phyloP scores from a whole-genome alignment of 2,329 filamentous ascomycete genomes.

The Colletotrichum plurivorum region DNA sequence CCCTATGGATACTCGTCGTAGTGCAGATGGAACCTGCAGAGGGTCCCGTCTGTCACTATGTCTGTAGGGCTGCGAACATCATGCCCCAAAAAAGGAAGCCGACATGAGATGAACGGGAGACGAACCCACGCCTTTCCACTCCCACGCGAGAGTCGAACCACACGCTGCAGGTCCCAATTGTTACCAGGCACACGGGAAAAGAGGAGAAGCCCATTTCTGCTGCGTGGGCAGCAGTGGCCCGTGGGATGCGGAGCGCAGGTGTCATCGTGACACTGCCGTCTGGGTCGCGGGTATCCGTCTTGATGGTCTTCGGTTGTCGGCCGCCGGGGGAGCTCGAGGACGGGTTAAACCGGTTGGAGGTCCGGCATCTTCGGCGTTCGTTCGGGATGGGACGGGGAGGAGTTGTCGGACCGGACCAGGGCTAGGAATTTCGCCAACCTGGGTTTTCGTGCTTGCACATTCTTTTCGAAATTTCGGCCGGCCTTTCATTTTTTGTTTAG shows the following conservation, averaged over 20 bases:
- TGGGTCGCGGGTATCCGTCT: background rate
- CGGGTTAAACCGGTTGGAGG: slow-evolving; percentile 18
- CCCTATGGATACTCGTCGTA: background rate
- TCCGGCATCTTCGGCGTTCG: slow-evolving; percentile 9
- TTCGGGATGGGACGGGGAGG: slow-evolving; percentile 7
- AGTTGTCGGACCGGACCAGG: background rate
- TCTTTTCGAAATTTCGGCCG: no score
- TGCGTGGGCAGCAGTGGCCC: background rate
- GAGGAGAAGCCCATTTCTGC: background rate
- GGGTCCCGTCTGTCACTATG: background rate
- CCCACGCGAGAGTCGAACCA: no score
- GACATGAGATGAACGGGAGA: slow-evolving; percentile 2
- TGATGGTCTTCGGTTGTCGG: background rate
- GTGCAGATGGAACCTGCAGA: background rate
- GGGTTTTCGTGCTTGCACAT: no score
- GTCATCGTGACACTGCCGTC: slow-evolving; percentile 4
- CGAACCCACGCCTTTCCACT: background rate
- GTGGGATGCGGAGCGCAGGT: slow-evolving; percentile 15
- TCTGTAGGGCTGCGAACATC: slow-evolving; percentile 2
- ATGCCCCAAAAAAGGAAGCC: background rate
- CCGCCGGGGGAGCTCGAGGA: slow-evolving; percentile 1
- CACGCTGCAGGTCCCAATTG: slow-evolving; percentile 7
- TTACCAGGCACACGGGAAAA: slow-evolving; percentile 16
- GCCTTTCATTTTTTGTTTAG: no score
- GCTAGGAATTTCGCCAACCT: background rate